Conservation (phyloP, 2,329 filamentous ascomycete species). For the Scleromitrula shiraiana region DNA sequence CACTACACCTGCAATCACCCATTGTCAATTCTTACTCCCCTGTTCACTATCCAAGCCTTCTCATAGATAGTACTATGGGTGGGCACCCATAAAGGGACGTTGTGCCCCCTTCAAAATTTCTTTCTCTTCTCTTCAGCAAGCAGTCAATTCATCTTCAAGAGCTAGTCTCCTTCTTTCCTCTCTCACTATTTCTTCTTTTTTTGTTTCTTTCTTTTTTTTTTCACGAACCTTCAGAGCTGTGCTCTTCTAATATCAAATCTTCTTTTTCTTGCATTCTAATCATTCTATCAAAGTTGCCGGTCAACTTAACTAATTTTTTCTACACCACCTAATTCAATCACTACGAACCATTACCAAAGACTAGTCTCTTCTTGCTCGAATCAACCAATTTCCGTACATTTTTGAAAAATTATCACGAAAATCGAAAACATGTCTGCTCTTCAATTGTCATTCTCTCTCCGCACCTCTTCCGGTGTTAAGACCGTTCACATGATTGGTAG, state of each 20-base stretch:
- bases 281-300: conserved; percentile 38
- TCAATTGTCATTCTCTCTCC: conserved; percentile 92
- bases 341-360: conserved; percentile 14
- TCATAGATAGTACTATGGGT: conserved; percentile 1
- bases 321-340: conserved; percentile 36
- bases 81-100: conserved; percentile 23
- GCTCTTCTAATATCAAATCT: conserved; percentile 38
- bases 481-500: conserved; percentile 95
- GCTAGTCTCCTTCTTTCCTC: conserved; percentile 38
- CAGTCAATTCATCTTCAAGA: conserved; percentile 42
- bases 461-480: conserved; percentile 94
- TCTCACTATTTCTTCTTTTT: conserved; percentile 42
- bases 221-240: conserved; percentile 43
- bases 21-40: neutral
- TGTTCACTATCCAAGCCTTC: conserved; percentile 3
- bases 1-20: neutral
- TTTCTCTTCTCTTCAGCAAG: conserved; percentile 54
- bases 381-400: conserved; percentile 24
- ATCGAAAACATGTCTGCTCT: conserved; percentile 70
- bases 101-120: conserved; percentile 17
- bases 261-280: conserved; percentile 30
- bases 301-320: conserved; percentile 50
- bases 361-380: conserved; percentile 35
- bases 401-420: conserved; percentile 7
- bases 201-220: conserved; percentile 29